Conservation (phyloP, 345 rosid species). For the Cardamine chenopodiifolia region DNA sequence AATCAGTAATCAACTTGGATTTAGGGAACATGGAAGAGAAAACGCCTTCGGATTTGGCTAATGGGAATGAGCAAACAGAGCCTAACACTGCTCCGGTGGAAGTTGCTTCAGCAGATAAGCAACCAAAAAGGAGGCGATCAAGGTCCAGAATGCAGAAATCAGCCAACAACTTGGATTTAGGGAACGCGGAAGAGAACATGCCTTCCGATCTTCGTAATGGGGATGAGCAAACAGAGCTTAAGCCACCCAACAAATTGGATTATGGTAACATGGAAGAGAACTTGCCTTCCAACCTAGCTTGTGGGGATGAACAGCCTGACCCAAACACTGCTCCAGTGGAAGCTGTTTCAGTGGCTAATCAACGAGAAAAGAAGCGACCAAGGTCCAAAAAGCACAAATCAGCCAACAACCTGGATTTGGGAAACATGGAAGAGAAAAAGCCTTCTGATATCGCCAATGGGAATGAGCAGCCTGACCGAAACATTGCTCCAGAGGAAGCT, state of each 20-base stretch:
- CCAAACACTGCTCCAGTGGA: slow-evolving; percentile 5
- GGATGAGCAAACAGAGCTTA: slow-evolving; percentile 3
- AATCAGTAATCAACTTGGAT: background rate
- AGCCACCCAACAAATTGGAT: background rate
- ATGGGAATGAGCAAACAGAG: background rate
- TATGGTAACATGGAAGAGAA: slow-evolving; percentile 1
- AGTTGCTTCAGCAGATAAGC: slow-evolving; percentile 5
- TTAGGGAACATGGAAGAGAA: background rate
- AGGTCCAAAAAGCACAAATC: slow-evolving; percentile 17
- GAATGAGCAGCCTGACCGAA: slow-evolving; percentile 22
- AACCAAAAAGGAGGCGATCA: slow-evolving; percentile 8
- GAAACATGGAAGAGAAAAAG: slow-evolving; percentile 18
- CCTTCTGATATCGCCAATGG: slow-evolving; percentile 7
- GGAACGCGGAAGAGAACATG: slow-evolving; percentile 8
- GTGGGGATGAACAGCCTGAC: slow-evolving; percentile 17
- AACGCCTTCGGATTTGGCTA: background rate
- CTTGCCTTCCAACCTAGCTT: background rate
- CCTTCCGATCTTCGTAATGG: background rate
- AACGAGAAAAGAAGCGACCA: slow-evolving; percentile 30
- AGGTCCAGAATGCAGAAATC: slow-evolving; percentile 10
- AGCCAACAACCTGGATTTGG: slow-evolving; percentile 17
- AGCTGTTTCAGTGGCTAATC: slow-evolving; percentile 10
- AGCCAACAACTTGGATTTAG: slow-evolving; percentile 2
- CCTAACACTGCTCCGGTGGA: slow-evolving; percentile 3
- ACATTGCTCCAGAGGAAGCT: slow-evolving; percentile 18